Conservation (phyloP, 306 rosid genomes). For the Mimosa pudica region DNA sequence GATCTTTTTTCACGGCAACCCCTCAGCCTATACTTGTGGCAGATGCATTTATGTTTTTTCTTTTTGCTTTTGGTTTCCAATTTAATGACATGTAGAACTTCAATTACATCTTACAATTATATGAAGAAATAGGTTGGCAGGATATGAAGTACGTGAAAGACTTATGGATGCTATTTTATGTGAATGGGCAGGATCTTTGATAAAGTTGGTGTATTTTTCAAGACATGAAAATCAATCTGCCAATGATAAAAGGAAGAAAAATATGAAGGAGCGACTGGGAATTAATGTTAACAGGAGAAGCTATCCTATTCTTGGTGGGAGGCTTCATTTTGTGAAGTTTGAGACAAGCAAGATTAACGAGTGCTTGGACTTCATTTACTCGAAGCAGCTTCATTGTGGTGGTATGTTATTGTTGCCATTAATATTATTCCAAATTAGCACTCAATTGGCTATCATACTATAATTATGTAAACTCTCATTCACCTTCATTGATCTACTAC, state of each 20-base stretch:
- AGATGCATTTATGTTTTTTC: background rate
- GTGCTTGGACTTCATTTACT: slow-evolving; percentile 90
- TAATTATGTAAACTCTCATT: slow-evolving; percentile 23
- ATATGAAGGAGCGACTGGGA: slow-evolving; percentile 69
- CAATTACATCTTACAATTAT: background rate
- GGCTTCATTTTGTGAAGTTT: slow-evolving; percentile 98
- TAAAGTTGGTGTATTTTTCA: slow-evolving; percentile 96
- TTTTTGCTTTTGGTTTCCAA: background rate
- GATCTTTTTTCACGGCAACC: background rate
- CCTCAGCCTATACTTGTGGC: background rate
- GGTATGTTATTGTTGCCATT: slow-evolving; percentile 65
- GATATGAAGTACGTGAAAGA: slow-evolving; percentile 13
- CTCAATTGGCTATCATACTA: slow-evolving; percentile 9
- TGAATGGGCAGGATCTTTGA: slow-evolving; percentile 77
- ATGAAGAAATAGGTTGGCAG: background rate
- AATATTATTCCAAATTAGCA: slow-evolving; percentile 9
- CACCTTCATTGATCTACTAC: slow-evolving; percentile 23
- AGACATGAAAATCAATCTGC: slow-evolving; percentile 74
- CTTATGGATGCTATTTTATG: slow-evolving; percentile 16
- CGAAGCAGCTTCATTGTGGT: slow-evolving; percentile 92
- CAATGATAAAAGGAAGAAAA: slow-evolving; percentile 77
- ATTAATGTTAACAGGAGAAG: slow-evolving; percentile 77
- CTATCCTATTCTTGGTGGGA: slow-evolving; percentile 96
- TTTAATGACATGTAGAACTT: background rate
- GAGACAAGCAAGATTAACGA: slow-evolving; percentile 90